Percentiles rank a stretch among this genome's conserved stretches.
Evolutionary conservation across 495 filamentous ascomycete genomes (phyloP).

Genomic region (Aspergillus bertholletiae): DNA sequence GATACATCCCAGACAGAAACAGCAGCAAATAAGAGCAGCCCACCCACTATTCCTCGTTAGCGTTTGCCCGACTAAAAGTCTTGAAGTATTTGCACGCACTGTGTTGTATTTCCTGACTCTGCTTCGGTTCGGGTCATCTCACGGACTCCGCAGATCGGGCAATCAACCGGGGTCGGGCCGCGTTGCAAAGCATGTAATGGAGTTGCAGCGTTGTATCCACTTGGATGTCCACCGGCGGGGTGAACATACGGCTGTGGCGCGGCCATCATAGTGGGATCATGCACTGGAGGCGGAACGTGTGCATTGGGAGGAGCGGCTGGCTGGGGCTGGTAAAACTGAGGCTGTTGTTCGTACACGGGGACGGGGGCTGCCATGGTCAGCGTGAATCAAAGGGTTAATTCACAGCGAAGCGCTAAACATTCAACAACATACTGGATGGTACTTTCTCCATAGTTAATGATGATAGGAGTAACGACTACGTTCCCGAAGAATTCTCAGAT

Average conservation of each 20-base stretch:
- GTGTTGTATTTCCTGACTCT: constrained; percentile 45
- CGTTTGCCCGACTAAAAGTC: not conserved
- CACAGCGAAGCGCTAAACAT: not conserved
- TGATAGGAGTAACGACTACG: not conserved
- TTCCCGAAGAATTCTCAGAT: not conserved
- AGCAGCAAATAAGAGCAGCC: constrained; percentile 45
- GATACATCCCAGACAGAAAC: constrained; percentile 48
- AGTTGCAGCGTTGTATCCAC: constrained; percentile 24
- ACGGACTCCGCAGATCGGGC: constrained; percentile 43
- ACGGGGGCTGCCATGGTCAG: constrained; percentile 6
- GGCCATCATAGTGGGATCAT: not conserved
- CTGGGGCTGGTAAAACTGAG: not conserved
- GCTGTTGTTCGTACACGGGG: constrained; percentile 8
- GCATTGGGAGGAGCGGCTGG: constrained; percentile 1
- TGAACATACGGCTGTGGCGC: not conserved
- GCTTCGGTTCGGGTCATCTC: constrained; percentile 42
- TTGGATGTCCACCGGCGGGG: constrained; percentile 13
- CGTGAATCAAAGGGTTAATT: too few relatives aligned
- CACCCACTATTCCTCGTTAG: constrained; percentile 34
- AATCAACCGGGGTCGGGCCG: constrained; percentile 44
- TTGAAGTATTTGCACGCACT: constrained; percentile 32
- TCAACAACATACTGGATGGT: not conserved
- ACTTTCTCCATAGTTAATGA: not conserved
- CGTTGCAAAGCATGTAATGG: constrained; percentile 30
- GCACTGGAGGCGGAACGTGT: not conserved